These are phyloP conservation scores for Ophiostoma angusticollis DNA, from an alignment of 2,329 filamentous ascomycete genomes.

Conservation along the genomic window DNA sequence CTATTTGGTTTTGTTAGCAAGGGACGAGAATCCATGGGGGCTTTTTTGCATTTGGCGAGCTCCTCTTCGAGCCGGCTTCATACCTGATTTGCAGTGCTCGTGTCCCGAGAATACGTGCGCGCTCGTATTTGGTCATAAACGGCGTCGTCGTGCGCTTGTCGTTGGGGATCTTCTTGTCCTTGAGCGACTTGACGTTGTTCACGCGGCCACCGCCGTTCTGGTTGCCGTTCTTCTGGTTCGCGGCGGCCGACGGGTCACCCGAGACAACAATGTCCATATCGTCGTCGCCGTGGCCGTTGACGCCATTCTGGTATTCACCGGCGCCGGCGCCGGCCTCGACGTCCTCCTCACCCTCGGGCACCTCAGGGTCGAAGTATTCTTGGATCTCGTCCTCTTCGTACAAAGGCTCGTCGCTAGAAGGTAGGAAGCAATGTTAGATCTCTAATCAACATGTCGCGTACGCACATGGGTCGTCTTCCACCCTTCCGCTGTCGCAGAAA, in stretches of 20 bases:
- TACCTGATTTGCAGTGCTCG: slow-evolving; percentile 92
- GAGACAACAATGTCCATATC: slow-evolving; percentile 46
- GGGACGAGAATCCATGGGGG: too few species aligned
- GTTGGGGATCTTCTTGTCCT: slow-evolving; percentile 81
- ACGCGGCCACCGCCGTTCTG: slow-evolving; percentile 28
- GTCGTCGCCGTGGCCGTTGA: slow-evolving; percentile 40
- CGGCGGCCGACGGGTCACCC: slow-evolving; percentile 48
- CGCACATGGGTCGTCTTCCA: background rate
- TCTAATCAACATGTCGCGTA: too few species aligned
- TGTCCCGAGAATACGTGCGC: slow-evolving; percentile 83
- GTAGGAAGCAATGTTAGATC: background rate
- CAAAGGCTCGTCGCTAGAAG: slow-evolving; percentile 50
- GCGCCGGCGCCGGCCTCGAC: slow-evolving; percentile 37
- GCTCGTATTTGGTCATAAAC: slow-evolving; percentile 99
- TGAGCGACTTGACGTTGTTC: slow-evolving; percentile 40
- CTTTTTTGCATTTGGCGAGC: too few species aligned
- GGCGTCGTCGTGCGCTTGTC: slow-evolving; percentile 85
- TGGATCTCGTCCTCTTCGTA: slow-evolving; percentile 58
- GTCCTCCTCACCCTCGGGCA: slow-evolving; percentile 42
- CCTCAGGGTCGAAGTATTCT: slow-evolving; percentile 44
- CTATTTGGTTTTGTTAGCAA: slow-evolving; percentile 40
- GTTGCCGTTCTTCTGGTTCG: slow-evolving; percentile 26
- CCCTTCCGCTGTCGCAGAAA: too few species aligned
- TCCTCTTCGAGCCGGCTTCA: too few species aligned
- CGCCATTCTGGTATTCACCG: slow-evolving; percentile 43